These are phyloP conservation scores for Oldenlandia corymbosa DNA, from an alignment of 257 asterid species.

Conservation along the genomic window DNA sequence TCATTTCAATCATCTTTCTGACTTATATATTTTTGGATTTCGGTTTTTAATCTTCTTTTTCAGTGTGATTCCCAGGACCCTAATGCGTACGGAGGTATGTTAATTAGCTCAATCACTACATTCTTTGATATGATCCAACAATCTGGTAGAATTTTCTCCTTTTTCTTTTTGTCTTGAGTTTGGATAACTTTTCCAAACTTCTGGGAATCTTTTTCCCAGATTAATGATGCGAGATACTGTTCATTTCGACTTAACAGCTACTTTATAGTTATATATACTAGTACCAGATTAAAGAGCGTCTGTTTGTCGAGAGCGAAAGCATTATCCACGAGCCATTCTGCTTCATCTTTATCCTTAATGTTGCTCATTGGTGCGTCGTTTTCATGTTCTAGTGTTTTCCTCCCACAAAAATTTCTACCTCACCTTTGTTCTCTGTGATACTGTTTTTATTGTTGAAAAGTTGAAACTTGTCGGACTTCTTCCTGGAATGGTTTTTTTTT, in stretches of 20 bases:
- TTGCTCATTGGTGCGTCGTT: neutral
- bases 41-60: constrained; percentile 9
- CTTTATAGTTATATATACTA: too few relatives aligned
- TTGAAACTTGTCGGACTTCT: neutral
- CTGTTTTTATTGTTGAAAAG: neutral
- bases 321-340: neutral
- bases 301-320: neutral
- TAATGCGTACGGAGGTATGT: constrained; percentile 36
- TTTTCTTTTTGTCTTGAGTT: too few relatives aligned
- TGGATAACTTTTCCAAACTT: neutral
- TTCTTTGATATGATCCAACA: too few relatives aligned
- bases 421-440: constrained; percentile 18
- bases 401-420: constrained; percentile 19
- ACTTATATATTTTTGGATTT: constrained; percentile 12
- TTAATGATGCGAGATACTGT: too few relatives aligned
- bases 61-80: constrained; percentile 37
- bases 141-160: too few relatives aligned
- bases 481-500: neutral
- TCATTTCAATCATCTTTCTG: neutral
- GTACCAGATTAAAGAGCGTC: neutral
- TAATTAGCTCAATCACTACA: neutral
- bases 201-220: too few relatives aligned
- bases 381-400: constrained; percentile 10
- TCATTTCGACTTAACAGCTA: too few relatives aligned
- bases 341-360: neutral